Percentiles rank a stretch among this genome's conserved stretches.
phyloP scores from a whole-genome alignment of 2,329 filamentous ascomycete species.

The Cladobotryum mycophilum region DNA sequence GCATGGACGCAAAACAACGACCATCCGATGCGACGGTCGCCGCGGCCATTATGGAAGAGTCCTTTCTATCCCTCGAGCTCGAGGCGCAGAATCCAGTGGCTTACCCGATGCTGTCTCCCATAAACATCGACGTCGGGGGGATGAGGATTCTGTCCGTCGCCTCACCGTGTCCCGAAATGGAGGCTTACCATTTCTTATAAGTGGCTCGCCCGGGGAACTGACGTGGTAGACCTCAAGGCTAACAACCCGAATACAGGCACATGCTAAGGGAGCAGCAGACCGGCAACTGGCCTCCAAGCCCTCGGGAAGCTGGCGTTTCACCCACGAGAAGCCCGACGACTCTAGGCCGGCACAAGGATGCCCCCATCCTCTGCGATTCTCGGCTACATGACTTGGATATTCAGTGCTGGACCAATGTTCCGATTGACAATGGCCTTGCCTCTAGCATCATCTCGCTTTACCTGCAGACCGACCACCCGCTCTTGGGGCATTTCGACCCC shows the following conservation, averaged over 20 bases:
- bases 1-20: neutral
- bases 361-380: conserved; percentile 16
- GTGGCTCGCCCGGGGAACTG: neutral
- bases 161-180: neutral
- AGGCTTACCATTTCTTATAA: neutral
- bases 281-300: no score
- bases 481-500: conserved; percentile 31
- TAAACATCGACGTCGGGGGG: neutral
- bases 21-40: neutral
- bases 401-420: conserved; percentile 28
- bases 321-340: no score
- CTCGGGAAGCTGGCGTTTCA: no score
- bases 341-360: no score
- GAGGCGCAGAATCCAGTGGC: conserved; percentile 3
- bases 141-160: neutral
- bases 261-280: no score
- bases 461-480: conserved; percentile 31
- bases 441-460: conserved; percentile 31
- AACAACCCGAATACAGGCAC: no score
- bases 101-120: neutral
- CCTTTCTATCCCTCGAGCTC: conserved; percentile 1
- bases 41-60: neutral
- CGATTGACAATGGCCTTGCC: conserved; percentile 24
- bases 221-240: no score
- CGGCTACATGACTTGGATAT: conserved; percentile 25